Conservation (phyloP, 139 green algal species). For the Chlorella ohadii region DNA sequence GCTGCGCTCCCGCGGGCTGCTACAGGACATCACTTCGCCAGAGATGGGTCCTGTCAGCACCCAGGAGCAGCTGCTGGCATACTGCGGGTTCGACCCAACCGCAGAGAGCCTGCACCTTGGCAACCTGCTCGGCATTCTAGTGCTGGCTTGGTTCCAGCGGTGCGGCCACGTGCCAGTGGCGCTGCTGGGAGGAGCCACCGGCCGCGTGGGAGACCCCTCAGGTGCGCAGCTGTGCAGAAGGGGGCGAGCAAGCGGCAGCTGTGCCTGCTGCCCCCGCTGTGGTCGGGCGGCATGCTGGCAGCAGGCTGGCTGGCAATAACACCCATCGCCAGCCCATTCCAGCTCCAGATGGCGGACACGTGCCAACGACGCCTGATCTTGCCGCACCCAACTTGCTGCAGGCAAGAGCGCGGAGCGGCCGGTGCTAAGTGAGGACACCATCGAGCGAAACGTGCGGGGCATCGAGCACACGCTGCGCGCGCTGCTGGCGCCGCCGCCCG, state of each 20-base stretch:
- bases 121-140: constrained; percentile 98
- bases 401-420: constrained; percentile 89
- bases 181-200: constrained; percentile 93
- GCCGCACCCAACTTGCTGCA: too few relatives aligned
- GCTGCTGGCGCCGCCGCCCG: constrained; percentile 44
- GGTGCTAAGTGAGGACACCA: constrained; percentile 84
- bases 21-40: constrained; percentile 79
- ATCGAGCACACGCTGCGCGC: constrained; percentile 51
- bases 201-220: constrained; percentile 93
- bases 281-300: too few relatives aligned
- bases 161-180: constrained; percentile 90
- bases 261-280: too few relatives aligned
- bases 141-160: constrained; percentile 95
- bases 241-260: too few relatives aligned
- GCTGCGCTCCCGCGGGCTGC: constrained; percentile 81
- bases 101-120: constrained; percentile 94
- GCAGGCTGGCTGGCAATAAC: too few relatives aligned
- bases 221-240: constrained; percentile 52
- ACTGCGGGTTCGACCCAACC: constrained; percentile 99
- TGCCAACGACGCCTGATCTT: too few relatives aligned
- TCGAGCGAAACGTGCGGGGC: constrained; percentile 84
- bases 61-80: constrained; percentile 73
- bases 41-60: constrained; percentile 67
- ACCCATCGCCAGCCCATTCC: too few relatives aligned
- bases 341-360: too few relatives aligned